Base-by-base conservation (phyloP, 208 protist species). In the Leishmania arabica region DNA sequence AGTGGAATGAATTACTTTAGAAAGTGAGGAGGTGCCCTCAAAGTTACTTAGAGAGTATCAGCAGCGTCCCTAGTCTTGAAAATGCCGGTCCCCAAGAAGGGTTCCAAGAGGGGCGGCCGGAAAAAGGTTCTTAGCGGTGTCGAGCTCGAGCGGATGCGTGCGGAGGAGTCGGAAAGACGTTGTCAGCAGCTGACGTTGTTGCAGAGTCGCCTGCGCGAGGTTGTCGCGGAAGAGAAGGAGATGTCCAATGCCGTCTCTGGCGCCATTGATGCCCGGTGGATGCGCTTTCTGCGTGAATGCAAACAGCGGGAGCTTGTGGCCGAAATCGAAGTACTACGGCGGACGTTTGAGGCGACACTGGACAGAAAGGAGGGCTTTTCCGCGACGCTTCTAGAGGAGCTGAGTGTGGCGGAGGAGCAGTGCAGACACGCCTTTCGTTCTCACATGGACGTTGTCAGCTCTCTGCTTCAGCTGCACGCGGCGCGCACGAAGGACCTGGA, bases 291-390 rank as follows among this genome's bases (percentile, higher is more conserved):
- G 54, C 92, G 98, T 13, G 90, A 97, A 62, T 95, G 96, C 79
- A 99, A 99, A 88, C 93, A 97, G 53, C 90, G 97, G 76, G 97
- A 99, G 78, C 90, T 99, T 1, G 80, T 95, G 1, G 83, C 96
- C 2, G 92, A 97, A 56, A 95, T 99, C 69, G 97, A 98, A 75
- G 89, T 98, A 37, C 68, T 98, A 37, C 87, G 91, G 4, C 93
- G 98, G n/a, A 87, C 86, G 21, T 98, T 99, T 78, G 97, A 99
- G 77, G 80, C 91, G 40, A 88, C 93, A 42, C 91, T 99, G 27
- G 98, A 99, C 85, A 87, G 97, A 45, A 99, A 99, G 82, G 96
- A 99, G 73, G 93, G 97, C 13, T 89, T 97, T 13, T 95, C 99
- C 73, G 81, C 95, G 65, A 92, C 96, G 81, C 92, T 99, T 17